phyloP scores from a whole-genome alignment of 78 protist genomes.

The Chrysochromulina tobinii region DNA sequence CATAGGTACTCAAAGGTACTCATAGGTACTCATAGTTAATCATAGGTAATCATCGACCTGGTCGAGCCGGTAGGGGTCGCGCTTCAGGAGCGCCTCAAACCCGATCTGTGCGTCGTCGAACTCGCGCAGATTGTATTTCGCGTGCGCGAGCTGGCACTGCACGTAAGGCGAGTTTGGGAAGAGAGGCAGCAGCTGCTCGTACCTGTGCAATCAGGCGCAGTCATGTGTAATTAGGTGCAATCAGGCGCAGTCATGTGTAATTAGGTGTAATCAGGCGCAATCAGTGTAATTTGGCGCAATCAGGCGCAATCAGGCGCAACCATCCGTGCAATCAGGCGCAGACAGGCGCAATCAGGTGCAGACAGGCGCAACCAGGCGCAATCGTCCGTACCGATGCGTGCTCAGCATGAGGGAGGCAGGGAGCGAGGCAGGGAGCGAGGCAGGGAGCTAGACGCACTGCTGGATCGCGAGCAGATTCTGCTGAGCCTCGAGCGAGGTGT shows the following conservation, averaged over 20 bases:
- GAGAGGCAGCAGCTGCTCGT: conserved; percentile 34
- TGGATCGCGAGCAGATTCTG: conserved; percentile 45
- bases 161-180: conserved; percentile 61
- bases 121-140: conserved; percentile 59
- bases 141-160: conserved; percentile 70
- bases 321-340: no score
- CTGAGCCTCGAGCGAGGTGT: conserved; percentile 44
- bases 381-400: no score
- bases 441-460: neutral
- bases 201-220: neutral
- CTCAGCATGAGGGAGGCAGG: neutral
- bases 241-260: no score
- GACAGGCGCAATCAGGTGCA: no score
- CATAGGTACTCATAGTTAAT: neutral
- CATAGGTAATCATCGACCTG: neutral
- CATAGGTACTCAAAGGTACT: neutral
- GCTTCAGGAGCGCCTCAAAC: neutral
- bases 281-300: neutral
- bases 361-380: no score
- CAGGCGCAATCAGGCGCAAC: neutral
- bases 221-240: no score
- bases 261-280: neutral
- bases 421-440: neutral
- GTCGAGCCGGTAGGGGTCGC: neutral
- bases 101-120: conserved; percentile 53